Conservation (phyloP, 192 early-diverging fungal species). For the Umbelopsis sp. region DNA sequence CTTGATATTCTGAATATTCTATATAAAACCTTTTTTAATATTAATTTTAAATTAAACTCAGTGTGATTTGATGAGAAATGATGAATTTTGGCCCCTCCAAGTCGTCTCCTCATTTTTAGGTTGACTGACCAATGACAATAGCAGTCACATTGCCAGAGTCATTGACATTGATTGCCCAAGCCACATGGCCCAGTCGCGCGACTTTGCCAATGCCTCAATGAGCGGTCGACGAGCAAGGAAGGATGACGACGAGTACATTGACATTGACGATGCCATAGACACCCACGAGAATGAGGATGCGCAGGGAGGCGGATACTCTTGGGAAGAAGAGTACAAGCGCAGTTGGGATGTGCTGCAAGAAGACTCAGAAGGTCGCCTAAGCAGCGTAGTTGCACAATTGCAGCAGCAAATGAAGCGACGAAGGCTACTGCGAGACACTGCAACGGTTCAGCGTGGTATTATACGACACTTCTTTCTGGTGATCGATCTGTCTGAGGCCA, state of each 20-base stretch:
- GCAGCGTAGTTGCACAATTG: conserved; percentile 71
- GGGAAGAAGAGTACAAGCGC: conserved; percentile 97
- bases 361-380: conserved; percentile 81
- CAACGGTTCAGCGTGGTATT: conserved; percentile 77
- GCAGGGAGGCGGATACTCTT: conserved; percentile 74
- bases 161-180: no score
- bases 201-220: conserved; percentile 4
- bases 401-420: conserved; percentile 73
- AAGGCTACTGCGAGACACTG: conserved; percentile 70
- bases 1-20: no score
- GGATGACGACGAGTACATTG: conserved; percentile 53
- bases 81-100: no score
- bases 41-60: no score
- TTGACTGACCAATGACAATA: no score
- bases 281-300: conserved; percentile 40
- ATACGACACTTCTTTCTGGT: conserved; percentile 83
- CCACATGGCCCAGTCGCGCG: no score
- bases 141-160: no score
- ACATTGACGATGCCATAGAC: conserved; percentile 57
- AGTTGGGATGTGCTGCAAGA: conserved; percentile 95
- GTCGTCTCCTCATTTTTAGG: no score
- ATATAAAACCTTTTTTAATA: no score
- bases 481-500: conserved; percentile 81
- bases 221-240: conserved; percentile 13
- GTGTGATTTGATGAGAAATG: no score